phyloP scores from a whole-genome alignment of 2,329 filamentous ascomycete species.

The Penicillium sp. region DNA sequence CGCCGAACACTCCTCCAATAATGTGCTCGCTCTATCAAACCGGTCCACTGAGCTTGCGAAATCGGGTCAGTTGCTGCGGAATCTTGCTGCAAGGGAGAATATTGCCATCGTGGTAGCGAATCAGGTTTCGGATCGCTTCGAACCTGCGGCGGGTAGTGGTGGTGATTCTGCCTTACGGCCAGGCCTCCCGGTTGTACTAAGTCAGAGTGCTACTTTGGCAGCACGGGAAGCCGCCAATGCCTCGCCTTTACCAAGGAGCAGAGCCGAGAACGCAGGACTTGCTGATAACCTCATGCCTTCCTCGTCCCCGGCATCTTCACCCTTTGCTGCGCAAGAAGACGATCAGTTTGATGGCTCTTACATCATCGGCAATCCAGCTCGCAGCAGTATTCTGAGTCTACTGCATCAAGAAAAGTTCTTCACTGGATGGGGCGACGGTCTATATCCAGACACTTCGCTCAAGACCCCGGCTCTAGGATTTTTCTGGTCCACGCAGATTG shows the following conservation, averaged over 20 bases:
- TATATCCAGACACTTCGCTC: conserved; percentile 17
- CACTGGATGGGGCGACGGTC: conserved; percentile 84
- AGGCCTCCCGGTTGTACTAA: conserved; percentile 10
- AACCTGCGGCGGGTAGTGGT: conserved; percentile 22
- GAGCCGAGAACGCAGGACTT: conserved; percentile 9
- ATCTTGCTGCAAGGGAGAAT: conserved; percentile 67
- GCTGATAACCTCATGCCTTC: conserved; percentile 18
- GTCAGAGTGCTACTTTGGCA: conserved; percentile 9
- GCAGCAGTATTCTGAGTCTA: conserved; percentile 60
- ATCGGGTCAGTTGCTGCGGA: conserved; percentile 67
- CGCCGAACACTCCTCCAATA: conserved; percentile 60
- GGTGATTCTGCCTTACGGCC: conserved; percentile 1
- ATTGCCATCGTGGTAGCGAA: conserved; percentile 89
- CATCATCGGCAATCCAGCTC: conserved; percentile 37
- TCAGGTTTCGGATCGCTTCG: conserved; percentile 88
- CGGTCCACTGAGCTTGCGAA: conserved; percentile 72
- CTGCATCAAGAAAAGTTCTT: conserved; percentile 94
- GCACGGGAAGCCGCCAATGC: conserved; percentile 15
- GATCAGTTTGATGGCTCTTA: conserved; percentile 31
- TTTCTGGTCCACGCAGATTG: conserved; percentile 86
- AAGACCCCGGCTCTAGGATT: conserved; percentile 86
- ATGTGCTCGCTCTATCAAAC: conserved; percentile 59
- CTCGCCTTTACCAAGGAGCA: conserved; percentile 21
- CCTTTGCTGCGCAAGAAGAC: conserved; percentile 27
- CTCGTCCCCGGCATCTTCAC: conserved; percentile 31